Evolutionary conservation across 2,329 filamentous ascomycete species (phyloP).

Genomic region (Ophioceras dolichostomum): DNA sequence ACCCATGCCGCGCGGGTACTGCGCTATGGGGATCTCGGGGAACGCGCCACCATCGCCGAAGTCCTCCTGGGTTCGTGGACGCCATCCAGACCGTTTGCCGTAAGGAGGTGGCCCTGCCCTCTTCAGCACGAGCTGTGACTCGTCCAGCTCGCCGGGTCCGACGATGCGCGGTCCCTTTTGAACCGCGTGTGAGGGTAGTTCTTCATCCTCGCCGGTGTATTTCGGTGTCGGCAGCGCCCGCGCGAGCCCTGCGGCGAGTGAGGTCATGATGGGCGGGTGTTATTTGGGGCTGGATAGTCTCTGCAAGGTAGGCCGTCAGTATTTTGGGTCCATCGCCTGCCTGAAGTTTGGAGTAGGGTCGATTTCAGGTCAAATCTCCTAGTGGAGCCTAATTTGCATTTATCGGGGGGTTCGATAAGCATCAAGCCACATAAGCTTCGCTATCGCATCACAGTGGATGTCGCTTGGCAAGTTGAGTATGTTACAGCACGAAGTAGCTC

Average conservation of each 20-base stretch:
- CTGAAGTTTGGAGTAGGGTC: not conserved
- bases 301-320: not conserved
- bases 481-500: too few relatives aligned
- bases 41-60: slow-evolving; percentile 95
- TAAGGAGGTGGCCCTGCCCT: slow-evolving; percentile 79
- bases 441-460: too few relatives aligned
- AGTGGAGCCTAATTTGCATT: too few relatives aligned
- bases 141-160: slow-evolving; percentile 66
- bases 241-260: slow-evolving; percentile 59
- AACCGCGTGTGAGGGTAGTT: slow-evolving; percentile 57
- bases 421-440: too few relatives aligned
- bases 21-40: slow-evolving; percentile 83
- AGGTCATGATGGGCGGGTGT: slow-evolving; percentile 37
- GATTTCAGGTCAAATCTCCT: too few relatives aligned
- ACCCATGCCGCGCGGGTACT: slow-evolving; percentile 94
- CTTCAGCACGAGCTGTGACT: slow-evolving; percentile 75
- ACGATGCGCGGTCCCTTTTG: slow-evolving; percentile 75
- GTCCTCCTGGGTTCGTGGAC: slow-evolving; percentile 77
- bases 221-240: slow-evolving; percentile 78
- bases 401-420: too few relatives aligned
- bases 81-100: slow-evolving; percentile 78
- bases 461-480: too few relatives aligned
- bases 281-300: too few relatives aligned
- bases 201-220: slow-evolving; percentile 83
- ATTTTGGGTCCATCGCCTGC: not conserved